Base-by-base conservation (phyloP, 2,329 filamentous ascomycete genomes). In the Dactylellina cionopaga region DNA sequence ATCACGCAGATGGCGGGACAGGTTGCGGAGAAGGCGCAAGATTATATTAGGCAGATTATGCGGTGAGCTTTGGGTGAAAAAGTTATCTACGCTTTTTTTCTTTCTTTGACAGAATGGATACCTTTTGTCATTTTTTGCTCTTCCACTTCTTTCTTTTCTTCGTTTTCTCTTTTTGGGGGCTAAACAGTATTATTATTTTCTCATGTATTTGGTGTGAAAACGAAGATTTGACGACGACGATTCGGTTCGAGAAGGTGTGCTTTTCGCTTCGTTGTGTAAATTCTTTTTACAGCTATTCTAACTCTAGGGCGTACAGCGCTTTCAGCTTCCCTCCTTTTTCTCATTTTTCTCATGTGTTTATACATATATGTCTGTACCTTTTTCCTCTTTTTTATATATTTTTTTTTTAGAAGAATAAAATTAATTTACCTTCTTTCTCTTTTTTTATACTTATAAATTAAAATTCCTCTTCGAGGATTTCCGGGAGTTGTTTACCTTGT, bases 21-120 rank as follows among this genome's bases (percentile, higher is more conserved):
- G 78, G 94, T 92, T 41, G 92, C 92, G 11, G 87, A 85, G 47
- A 90, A 88, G 81, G 84, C 98, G 79, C 92, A 97, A 83, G 92
- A 91, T 79, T 84, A 87, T 49, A 88, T 90, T 77, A 84, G 87
- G 75, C 85, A 83, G 76, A 90, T 89, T 79, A 82, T 89, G 62
- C 54, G 56, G 55, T 76, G 37, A 74, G 62, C 19, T 46, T 15
- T n/a, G 13, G 33, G 15, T 10, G 27, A 15, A 29, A 19, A 17
- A 5, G 25, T 47, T n/a, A n/a, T n/a, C n/a, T n/a, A n/a, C n/a
- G n/a, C n/a, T n/a, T n/a, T n/a, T n/a, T n/a, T n/a, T n/a, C n/a
- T n/a, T n/a, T n/a, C n/a, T 46, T 55, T 15, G 44, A 43, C 52
- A 51, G 37, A 58, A 41, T 70, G 58, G 13, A 71, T 33, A 24